A percentile compares a stretch with the other conserved stretches of the same genome.
Evolutionary conservation across 148 eudicot genomes (phyloP).

Genomic region (Heliamphora exappendiculata): DNA sequence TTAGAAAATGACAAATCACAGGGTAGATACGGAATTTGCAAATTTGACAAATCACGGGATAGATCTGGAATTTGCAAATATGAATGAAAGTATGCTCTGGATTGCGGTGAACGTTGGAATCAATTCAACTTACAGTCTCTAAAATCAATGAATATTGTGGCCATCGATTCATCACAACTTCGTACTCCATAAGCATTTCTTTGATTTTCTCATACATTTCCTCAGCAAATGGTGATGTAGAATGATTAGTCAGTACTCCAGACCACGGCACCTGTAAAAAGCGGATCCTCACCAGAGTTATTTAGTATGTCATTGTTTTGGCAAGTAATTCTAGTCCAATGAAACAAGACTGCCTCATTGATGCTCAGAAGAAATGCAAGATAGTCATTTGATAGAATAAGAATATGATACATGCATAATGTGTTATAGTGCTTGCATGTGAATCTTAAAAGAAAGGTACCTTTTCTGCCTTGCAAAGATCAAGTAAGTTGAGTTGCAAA

Average conservation of each 20-base stretch:
- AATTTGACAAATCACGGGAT: neutral
- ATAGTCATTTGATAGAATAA: neutral
- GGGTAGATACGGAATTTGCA: neutral
- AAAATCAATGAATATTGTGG: slow-evolving; percentile 69
- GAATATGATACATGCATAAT: neutral
- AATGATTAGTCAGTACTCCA: slow-evolving; percentile 64
- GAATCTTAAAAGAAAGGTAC: slow-evolving; percentile 20
- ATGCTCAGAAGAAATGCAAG: neutral
- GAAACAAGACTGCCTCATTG: neutral
- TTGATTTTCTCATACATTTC: slow-evolving; percentile 58
- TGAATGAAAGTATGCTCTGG: neutral
- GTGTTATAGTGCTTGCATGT: neutral
- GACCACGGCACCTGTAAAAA: slow-evolving; percentile 62
- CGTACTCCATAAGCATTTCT: slow-evolving; percentile 53
- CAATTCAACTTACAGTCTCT: slow-evolving; percentile 58
- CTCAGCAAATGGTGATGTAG: slow-evolving; percentile 83
- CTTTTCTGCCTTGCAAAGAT: slow-evolving; percentile 82
- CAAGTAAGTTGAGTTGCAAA: slow-evolving; percentile 64
- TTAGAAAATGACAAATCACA: slow-evolving; percentile 4
- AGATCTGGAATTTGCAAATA: neutral
- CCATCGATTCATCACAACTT: slow-evolving; percentile 78
- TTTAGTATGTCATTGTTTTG: neutral
- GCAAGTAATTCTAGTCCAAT: neutral
- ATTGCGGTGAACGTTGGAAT: neutral
- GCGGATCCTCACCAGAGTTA: slow-evolving; percentile 2